Base-by-base conservation (phyloP, 352 stramenopile genomes). In the Pythium brachiatum region DNA sequence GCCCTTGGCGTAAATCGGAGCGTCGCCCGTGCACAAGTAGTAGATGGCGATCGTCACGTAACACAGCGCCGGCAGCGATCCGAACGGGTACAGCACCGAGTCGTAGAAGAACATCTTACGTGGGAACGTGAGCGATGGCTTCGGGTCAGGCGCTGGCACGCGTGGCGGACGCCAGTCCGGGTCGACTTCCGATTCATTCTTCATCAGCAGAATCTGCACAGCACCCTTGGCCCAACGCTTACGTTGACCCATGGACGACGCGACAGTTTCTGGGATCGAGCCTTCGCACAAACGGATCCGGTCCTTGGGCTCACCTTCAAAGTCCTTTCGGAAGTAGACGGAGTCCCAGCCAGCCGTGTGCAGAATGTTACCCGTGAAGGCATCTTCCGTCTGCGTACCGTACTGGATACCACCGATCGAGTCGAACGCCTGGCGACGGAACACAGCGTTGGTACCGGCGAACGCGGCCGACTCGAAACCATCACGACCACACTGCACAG, bases 41-140 rank as follows among this genome's bases (percentile, higher is more conserved):
- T 93, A 94, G 21, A 93, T 75, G 39, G 87, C 79, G 52, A 96
- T 92, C 7, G 74, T 59, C 66, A 94, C 81, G 73, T 94, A 96
- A 75, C 77, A 94, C 64, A 96, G 47, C 1, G 87, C 87, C 27
- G 87, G 83, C 48, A 96, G 87, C 43, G 85, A 94, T 52, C 87
- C 87, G 71, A 96, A 92, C 57, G 87, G 87, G 70, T 96, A 96
- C 50, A 96, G 71, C 72, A 92, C 82, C 46, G 82, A 94, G 69
- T 96, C 82, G 74, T 89, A 92, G 75, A 94, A 96, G 70, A 96
- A 96, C 80, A 96, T 90, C 69, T 94, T 92, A 52, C 87, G 87
- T 41, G 83, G 78, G 75, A 96, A 94, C 52, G 74, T 41, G 29
- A 94, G 78, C 57, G 73, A 82, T 50, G 85, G 85, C 79, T 92